Evolutionary conservation across 2,329 filamentous ascomycete genomes (phyloP).

Genomic region (Aureobasidium sp.): DNA sequence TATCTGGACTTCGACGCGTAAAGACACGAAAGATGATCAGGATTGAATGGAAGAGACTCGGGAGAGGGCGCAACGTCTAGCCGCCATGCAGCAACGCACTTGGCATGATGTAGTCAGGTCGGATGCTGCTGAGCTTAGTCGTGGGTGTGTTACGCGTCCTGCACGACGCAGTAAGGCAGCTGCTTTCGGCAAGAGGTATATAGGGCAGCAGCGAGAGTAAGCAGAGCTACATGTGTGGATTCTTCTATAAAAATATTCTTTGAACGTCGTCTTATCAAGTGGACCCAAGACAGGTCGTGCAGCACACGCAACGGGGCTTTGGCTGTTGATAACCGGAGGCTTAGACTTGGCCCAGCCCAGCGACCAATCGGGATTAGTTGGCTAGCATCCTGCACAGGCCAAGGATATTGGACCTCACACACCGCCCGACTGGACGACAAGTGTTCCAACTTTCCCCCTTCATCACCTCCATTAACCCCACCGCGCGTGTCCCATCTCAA

Average conservation of each 20-base stretch:
- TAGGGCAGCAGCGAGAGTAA: not conserved
- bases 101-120: conserved; percentile 6
- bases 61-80: conserved; percentile 13
- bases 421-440: conserved; percentile 14
- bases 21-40: conserved; percentile 9
- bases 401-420: conserved; percentile 13
- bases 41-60: conserved; percentile 1
- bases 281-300: not conserved
- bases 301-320: conserved; percentile 11
- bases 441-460: conserved; percentile 17
- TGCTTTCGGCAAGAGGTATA: conserved; percentile 1
- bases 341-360: conserved; percentile 1
- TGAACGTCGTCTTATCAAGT: not conserved
- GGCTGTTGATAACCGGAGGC: conserved; percentile 11
- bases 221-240: not conserved
- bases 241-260: not conserved
- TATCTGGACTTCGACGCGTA: not conserved
- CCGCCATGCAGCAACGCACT: conserved; percentile 7
- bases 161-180: conserved; percentile 9
- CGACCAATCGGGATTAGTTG: conserved; percentile 6
- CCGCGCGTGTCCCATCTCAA: conserved; percentile 13
- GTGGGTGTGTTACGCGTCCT: conserved; percentile 2
- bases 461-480: conserved; percentile 15
- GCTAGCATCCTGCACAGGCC: conserved; percentile 12
- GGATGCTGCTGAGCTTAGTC: conserved; percentile 7